Evolutionary conservation across 805 yeast species (phyloP).

Genomic region (Starmerella bombicola): DNA sequence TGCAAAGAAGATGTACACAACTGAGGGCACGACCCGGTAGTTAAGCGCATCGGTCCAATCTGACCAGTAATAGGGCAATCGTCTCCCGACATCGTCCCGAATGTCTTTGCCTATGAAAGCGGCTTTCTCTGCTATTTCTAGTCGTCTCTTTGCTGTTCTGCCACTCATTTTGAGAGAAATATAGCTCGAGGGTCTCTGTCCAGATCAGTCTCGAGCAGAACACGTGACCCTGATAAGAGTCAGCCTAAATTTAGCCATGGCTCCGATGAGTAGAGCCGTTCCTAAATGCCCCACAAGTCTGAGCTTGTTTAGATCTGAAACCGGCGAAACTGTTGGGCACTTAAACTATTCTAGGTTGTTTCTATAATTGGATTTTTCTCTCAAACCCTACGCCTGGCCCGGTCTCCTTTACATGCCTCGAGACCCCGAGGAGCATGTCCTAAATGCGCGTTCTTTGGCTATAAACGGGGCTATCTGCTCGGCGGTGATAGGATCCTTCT

Average conservation of each 20-base stretch:
- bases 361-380: background rate
- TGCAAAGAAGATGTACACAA: slow-evolving; percentile 74
- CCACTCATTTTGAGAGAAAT: no score
- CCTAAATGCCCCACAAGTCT: no score
- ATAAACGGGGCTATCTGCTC: slow-evolving; percentile 21
- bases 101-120: slow-evolving; percentile 9
- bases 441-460: slow-evolving; percentile 9
- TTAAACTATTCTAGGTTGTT: background rate
- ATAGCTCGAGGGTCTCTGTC: no score
- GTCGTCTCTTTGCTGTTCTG: no score
- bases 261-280: no score
- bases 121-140: no score
- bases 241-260: no score
- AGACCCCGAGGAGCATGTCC: slow-evolving; percentile 15
- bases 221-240: no score
- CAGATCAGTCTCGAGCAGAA: no score
- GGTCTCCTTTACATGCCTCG: slow-evolving; percentile 12
- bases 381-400: background rate
- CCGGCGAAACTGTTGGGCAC: background rate
- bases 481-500: slow-evolving; percentile 33
- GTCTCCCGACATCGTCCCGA: slow-evolving; percentile 13
- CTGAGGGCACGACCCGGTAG: slow-evolving; percentile 79
- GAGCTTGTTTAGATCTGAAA: no score
- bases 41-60: slow-evolving; percentile 77
- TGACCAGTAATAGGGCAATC: slow-evolving; percentile 49